These are phyloP conservation scores for Rhizopogon salebrosus DNA, from an alignment of 768 basidiomycete species.

Conservation along the genomic window DNA sequence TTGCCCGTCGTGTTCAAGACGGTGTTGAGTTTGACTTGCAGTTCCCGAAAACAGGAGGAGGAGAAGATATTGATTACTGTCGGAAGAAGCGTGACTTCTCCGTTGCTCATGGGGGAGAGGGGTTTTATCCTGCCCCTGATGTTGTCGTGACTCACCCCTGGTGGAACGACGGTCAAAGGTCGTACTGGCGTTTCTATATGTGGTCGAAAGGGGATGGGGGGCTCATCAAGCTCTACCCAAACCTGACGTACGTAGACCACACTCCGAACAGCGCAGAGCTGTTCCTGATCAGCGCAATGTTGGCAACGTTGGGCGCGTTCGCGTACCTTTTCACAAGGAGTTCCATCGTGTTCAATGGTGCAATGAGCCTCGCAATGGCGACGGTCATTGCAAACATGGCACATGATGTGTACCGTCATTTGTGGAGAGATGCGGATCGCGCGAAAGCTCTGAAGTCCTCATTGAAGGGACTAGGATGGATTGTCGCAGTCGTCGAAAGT, in stretches of 20 bases:
- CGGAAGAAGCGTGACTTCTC: constrained; percentile 38
- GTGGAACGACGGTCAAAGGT: constrained; percentile 43
- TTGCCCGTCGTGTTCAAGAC: constrained; percentile 41
- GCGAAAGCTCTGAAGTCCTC: constrained; percentile 28
- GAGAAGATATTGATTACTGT: constrained; percentile 60
- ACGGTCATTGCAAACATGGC: constrained; percentile 36
- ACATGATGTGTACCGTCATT: constrained; percentile 47
- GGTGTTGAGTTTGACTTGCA: constrained; percentile 38
- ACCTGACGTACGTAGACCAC: constrained; percentile 38
- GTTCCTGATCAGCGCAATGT: constrained; percentile 23
- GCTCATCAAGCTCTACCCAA: constrained; percentile 43
- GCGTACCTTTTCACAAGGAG: constrained; percentile 11
- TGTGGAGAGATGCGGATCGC: constrained; percentile 36
- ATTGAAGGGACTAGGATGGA: constrained; percentile 31
- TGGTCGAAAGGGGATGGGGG: constrained; percentile 56
- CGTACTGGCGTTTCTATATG: constrained; percentile 51
- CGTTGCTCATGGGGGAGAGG: constrained; percentile 27
- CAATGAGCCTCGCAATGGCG: constrained; percentile 18
- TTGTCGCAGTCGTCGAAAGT: constrained; percentile 43
- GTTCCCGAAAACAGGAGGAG: constrained; percentile 62
- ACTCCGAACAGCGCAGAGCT: constrained; percentile 48
- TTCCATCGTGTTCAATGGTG: constrained; percentile 9
- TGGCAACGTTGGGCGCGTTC: constrained; percentile 10
- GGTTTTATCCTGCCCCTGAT: constrained; percentile 43
- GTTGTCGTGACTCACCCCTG: constrained; percentile 53